These are phyloP conservation scores for Chaetothyriales sp. DNA, from an alignment of 2,329 filamentous ascomycete species.

Conservation along the genomic window DNA sequence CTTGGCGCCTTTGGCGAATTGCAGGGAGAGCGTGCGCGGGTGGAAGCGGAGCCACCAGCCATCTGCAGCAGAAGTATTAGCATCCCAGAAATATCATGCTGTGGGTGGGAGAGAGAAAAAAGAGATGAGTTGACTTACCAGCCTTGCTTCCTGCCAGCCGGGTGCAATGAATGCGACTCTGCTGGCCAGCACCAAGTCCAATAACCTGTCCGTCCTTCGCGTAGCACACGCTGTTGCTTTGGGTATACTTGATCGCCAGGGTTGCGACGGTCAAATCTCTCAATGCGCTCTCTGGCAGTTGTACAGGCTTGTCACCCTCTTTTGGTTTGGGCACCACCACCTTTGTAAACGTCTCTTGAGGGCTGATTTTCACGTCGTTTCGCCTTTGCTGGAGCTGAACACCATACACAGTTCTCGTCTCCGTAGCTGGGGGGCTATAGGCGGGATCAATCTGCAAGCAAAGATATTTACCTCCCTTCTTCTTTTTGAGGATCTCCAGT, in stretches of 20 bases:
- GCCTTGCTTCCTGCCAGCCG: conserved; percentile 89
- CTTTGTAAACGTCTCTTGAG: conserved; percentile 63
- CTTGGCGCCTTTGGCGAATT: conserved; percentile 97
- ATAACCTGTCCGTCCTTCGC: conserved; percentile 85
- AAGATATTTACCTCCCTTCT: conserved; percentile 95
- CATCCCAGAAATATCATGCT: background rate
- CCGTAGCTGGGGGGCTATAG: conserved; percentile 58
- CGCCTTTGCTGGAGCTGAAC: conserved; percentile 78
- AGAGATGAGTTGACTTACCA: background rate
- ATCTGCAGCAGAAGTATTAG: conserved; percentile 37
- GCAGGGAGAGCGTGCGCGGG: conserved; percentile 68
- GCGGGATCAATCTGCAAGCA: conserved; percentile 86
- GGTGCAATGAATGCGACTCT: conserved; percentile 97
- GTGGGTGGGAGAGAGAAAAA: too few relatives aligned
- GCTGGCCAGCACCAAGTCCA: conserved; percentile 87
- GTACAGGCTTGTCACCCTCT: conserved; percentile 37
- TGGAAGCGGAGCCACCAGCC: conserved; percentile 99
- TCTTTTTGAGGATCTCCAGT: conserved; percentile 84
- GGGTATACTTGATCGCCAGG: conserved; percentile 95
- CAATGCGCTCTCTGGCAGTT: conserved; percentile 62
- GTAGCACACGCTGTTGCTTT: conserved; percentile 98
- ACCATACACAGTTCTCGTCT: conserved; percentile 80
- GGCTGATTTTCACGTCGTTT: conserved; percentile 78
- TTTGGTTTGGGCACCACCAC: conserved; percentile 64
- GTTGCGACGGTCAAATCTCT: conserved; percentile 89